Evolutionary conservation across 1,284 basidiomycete genomes (phyloP), one percentile per base, ranked within the genome.

Genomic region (Tilletia walkeri): DNA sequence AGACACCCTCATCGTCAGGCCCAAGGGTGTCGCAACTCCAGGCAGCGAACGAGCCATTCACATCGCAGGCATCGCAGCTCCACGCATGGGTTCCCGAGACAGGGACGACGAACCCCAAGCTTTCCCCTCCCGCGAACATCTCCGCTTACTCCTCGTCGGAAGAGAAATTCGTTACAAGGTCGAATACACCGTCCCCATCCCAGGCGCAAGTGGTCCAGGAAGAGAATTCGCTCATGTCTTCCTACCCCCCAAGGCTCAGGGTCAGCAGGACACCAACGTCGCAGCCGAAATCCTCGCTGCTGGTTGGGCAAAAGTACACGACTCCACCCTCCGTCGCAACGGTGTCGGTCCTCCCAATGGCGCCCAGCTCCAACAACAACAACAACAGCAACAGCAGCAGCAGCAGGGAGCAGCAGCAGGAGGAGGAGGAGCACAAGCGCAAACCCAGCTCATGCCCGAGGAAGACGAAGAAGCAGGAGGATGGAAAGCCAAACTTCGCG

Each of bases 251-350:
- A 76, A 79, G 65, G 70, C 67, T 0, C 72, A 73, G 7, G 79
- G 79, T n/a, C 69, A 73, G 4, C 77, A 78, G 2, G 78, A 81
- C 69, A 78, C 76, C 67, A 81, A 81, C 39, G 78, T 81, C 1
- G 88, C 91, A 4, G 88, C 88, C 16, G 90, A 95, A 82, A 86
- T 96, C 36, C 87, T 98, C 59, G 89, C 88, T 77, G 89, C 88
- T 70, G 95, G 95, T 34, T 97, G 94, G 93, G 93, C 90, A 30
- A 95, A 92, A 84, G 86, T 95, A 67, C 93, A 96, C 84, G 95
- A 98, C 76, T 86, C 88, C 66, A 77, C 74, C 39, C 92, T 92
- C 80, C 73, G 77, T 34, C 74, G 78, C 16, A 72, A 72, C 59
- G 67, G 47, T 5, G 38, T 63, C 59, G 59, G 59, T 12, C 14